Conservation (phyloP, 129 eudicot genomes). For the Flaveria sonorensis region DNA sequence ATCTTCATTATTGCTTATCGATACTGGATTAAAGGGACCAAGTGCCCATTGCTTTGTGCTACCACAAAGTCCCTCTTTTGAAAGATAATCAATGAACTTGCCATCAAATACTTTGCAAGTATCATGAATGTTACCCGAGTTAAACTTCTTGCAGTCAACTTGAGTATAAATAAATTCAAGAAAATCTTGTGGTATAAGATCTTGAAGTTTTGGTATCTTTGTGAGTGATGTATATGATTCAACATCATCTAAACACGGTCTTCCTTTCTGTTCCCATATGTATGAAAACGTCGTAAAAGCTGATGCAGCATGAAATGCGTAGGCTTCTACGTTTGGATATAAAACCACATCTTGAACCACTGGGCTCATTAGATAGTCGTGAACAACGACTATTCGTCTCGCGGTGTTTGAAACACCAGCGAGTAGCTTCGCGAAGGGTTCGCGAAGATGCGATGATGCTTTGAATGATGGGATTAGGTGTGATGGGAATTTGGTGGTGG, state of each 20-base stretch:
- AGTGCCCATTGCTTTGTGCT: constrained; percentile 50
- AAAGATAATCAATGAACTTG: constrained; percentile 33
- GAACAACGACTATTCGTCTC: constrained; percentile 40
- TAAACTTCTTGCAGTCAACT: constrained; percentile 1
- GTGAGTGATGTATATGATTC: constrained; percentile 15
- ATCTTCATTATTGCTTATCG: background rate
- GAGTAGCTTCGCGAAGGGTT: constrained; percentile 39
- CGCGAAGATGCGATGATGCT: constrained; percentile 34
- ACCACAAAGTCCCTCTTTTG: constrained; percentile 25
- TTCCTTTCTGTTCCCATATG: constrained; percentile 44
- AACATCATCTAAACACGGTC: constrained; percentile 36
- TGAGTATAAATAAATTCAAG: background rate
- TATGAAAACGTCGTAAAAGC: constrained; percentile 36
- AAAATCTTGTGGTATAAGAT: constrained; percentile 33
- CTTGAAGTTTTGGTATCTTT: constrained; percentile 37
- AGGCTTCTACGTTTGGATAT: constrained; percentile 43
- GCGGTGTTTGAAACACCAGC: background rate
- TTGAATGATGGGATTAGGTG: constrained; percentile 47
- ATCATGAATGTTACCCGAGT: constrained; percentile 50
- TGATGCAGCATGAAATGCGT: constrained; percentile 36
- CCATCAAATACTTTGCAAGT: constrained; percentile 56
- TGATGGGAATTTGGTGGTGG: constrained; percentile 40
- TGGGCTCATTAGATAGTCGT: constrained; percentile 43
- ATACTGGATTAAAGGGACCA: constrained; percentile 48
- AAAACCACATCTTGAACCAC: constrained; percentile 47